These are phyloP conservation scores for Geosmithia morbida DNA, from an alignment of 2,329 filamentous ascomycete genomes.

Conservation along the genomic window DNA sequence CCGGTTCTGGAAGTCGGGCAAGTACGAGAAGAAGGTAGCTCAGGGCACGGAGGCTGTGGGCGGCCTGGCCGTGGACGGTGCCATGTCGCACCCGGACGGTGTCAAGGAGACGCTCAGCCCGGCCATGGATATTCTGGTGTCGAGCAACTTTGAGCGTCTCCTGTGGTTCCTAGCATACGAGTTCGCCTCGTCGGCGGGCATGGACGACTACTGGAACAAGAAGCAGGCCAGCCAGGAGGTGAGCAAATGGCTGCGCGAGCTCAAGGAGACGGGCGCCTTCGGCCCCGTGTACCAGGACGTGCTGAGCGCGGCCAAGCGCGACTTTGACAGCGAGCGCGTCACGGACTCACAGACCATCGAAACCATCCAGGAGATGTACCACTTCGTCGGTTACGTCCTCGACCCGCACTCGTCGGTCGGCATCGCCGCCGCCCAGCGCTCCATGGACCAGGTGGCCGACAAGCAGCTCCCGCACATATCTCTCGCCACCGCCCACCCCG, in stretches of 20 bases:
- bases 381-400: slow-evolving; percentile 59
- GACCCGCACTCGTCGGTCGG: slow-evolving; percentile 91
- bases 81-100: slow-evolving; percentile 51
- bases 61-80: slow-evolving; percentile 49
- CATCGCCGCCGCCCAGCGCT: slow-evolving; percentile 60
- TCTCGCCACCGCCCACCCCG: slow-evolving; percentile 86
- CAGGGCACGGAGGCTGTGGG: slow-evolving; percentile 41
- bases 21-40: slow-evolving; percentile 73
- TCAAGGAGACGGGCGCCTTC: slow-evolving; percentile 76
- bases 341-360: slow-evolving; percentile 52
- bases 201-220: slow-evolving; percentile 52
- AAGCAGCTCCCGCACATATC: slow-evolving; percentile 55
- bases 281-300: slow-evolving; percentile 60
- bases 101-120: slow-evolving; percentile 87
- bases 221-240: slow-evolving; percentile 65
- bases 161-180: slow-evolving; percentile 85
- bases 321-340: slow-evolving; percentile 71
- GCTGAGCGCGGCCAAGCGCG: slow-evolving; percentile 51
- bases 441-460: slow-evolving; percentile 37
- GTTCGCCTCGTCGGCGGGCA: slow-evolving; percentile 41
- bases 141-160: slow-evolving; percentile 90
- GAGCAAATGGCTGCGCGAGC: slow-evolving; percentile 58
- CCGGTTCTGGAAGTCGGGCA: slow-evolving; percentile 82
- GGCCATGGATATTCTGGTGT: slow-evolving; percentile 96
- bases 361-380: slow-evolving; percentile 43